Evolutionary conservation across 768 basidiomycete species (phyloP).

Genomic region (Boletus rufocinnamomeus): DNA sequence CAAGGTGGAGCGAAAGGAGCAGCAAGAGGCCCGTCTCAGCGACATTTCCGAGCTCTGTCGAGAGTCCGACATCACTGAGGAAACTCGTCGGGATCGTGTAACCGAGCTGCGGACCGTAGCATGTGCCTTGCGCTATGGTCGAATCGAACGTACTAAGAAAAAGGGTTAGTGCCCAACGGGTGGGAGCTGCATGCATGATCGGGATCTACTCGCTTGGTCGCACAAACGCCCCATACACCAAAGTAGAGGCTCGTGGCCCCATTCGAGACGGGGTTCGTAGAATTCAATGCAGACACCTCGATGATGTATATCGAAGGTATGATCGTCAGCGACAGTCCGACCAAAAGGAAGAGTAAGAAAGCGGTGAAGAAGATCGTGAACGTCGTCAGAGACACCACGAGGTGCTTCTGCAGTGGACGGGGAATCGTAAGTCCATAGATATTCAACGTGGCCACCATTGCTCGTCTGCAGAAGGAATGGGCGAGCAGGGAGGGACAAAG

Average conservation of each 20-base stretch:
- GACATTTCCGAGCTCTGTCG: constrained; percentile 43
- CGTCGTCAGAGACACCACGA: constrained; percentile 47
- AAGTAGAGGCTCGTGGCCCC: constrained; percentile 65
- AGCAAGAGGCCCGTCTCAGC: constrained; percentile 52
- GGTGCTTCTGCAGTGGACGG: constrained; percentile 48
- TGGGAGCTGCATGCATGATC: too few species aligned
- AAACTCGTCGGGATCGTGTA: constrained; percentile 61
- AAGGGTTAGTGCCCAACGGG: not conserved
- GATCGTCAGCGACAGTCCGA: constrained; percentile 75
- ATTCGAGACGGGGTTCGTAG: constrained; percentile 43
- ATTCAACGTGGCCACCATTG: constrained; percentile 18
- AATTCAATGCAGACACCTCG: constrained; percentile 38
- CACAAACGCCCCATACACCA: constrained; percentile 85
- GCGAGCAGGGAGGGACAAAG: too few species aligned
- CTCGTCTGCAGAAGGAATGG: not conserved
- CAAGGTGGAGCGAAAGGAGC: constrained; percentile 69
- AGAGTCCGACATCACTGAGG: constrained; percentile 45
- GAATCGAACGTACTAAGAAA: constrained; percentile 14
- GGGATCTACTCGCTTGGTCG: constrained; percentile 43
- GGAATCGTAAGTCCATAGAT: constrained; percentile 23
- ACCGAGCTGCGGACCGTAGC: constrained; percentile 66
- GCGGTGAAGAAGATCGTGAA: constrained; percentile 54
- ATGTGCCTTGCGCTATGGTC: constrained; percentile 37
- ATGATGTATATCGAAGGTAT: constrained; percentile 69
- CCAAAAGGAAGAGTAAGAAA: constrained; percentile 73